Conservation (phyloP, 306 rosid species). For the Casuarina equisetifolia region DNA sequence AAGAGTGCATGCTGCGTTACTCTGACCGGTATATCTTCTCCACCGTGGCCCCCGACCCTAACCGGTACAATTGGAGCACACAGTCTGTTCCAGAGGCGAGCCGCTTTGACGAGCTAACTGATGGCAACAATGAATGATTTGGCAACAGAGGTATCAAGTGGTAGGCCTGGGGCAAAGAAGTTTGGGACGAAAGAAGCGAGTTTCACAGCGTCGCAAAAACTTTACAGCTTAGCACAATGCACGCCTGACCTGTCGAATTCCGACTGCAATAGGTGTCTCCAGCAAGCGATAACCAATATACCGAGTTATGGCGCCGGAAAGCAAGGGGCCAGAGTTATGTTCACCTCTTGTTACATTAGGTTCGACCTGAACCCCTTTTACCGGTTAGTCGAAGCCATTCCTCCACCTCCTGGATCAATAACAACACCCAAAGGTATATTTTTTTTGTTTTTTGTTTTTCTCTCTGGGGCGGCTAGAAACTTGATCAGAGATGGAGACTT, state of each 20-base stretch:
- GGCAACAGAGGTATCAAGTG: constrained; percentile 2
- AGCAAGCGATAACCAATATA: not conserved
- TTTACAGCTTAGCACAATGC: constrained; percentile 38
- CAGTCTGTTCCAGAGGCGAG: not conserved
- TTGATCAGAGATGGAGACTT: too few species aligned
- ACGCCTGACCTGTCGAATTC: constrained; percentile 26
- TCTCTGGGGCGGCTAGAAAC: too few species aligned
- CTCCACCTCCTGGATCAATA: too few species aligned
- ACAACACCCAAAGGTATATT: too few species aligned
- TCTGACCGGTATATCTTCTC: constrained; percentile 33
- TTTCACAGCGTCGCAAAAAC: not conserved
- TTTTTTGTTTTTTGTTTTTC: too few species aligned
- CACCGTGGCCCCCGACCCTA: not conserved
- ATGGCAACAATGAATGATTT: constrained; percentile 9
- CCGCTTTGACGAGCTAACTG: not conserved
- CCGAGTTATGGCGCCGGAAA: constrained; percentile 15
- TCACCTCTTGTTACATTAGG: constrained; percentile 17
- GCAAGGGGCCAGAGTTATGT: constrained; percentile 3
- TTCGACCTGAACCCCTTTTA: constrained; percentile 12
- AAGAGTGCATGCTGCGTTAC: constrained; percentile 46
- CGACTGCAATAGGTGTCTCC: constrained; percentile 23
- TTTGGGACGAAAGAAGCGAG: constrained; percentile 28
- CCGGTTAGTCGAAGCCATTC: not conserved
- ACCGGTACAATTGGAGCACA: fast-evolving
- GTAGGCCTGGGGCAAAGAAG: constrained; percentile 17